phyloP scores from a whole-genome alignment of 495 filamentous ascomycete species.

The Peziza echinospora region DNA sequence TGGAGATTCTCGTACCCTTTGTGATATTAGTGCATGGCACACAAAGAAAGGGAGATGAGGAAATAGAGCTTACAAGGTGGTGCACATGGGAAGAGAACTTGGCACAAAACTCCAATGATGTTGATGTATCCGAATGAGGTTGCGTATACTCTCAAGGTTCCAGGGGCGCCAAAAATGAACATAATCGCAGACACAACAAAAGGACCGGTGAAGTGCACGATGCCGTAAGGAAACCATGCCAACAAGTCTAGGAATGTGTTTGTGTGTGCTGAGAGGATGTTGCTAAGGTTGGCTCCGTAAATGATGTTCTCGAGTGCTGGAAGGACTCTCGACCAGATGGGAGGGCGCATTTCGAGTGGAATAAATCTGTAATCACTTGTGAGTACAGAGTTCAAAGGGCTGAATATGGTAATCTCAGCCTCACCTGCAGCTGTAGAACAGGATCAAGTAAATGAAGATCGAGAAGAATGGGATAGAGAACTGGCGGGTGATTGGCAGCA shows the following conservation, averaged over 20 bases:
- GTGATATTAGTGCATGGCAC: not conserved
- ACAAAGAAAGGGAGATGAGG: slow-evolving; percentile 5
- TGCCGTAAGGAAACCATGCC: slow-evolving; percentile 82
- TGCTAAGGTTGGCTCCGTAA: slow-evolving; percentile 88
- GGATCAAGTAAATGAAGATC: slow-evolving; percentile 61
- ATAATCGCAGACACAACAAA: slow-evolving; percentile 50
- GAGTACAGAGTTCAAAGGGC: no score
- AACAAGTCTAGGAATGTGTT: slow-evolving; percentile 60
- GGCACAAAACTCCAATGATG: slow-evolving; percentile 61
- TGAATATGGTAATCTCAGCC: no score
- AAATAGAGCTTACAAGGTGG: slow-evolving; percentile 39
- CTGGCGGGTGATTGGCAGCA: slow-evolving; percentile 72
- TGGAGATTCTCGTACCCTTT: slow-evolving; percentile 66
- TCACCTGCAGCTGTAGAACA: slow-evolving; percentile 82
- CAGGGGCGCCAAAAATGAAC: slow-evolving; percentile 74
- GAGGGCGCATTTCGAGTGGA: slow-evolving; percentile 59
- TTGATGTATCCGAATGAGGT: slow-evolving; percentile 82
- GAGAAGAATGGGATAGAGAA: slow-evolving; percentile 78
- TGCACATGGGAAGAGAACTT: slow-evolving; percentile 77
- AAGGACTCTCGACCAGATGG: slow-evolving; percentile 84
- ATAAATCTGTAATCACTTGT: slow-evolving; percentile 42
- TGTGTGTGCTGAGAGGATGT: slow-evolving; percentile 76
- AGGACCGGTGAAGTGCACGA: slow-evolving; percentile 70
- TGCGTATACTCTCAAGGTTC: slow-evolving; percentile 64
- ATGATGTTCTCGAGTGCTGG: slow-evolving; percentile 93